Evolutionary conservation across 176 grass and related monocot species (phyloP), one percentile per base, ranked within the genome.

Genomic region (Aegilops sharonensis): DNA sequence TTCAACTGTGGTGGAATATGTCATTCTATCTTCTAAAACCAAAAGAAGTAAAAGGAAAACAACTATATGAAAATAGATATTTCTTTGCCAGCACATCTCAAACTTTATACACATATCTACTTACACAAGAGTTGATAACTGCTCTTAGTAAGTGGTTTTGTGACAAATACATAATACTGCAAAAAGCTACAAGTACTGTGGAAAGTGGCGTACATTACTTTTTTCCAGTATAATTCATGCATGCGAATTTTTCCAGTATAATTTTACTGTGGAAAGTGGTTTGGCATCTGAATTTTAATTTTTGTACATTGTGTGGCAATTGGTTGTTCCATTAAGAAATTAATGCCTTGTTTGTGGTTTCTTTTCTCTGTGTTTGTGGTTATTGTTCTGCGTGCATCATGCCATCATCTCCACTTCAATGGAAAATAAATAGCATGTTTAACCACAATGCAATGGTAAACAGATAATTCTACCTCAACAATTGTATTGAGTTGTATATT

Each of bases 371-470:
- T 60, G 23, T 62, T 56, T 80, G 39, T 94, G 75, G 56, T 84
- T 91, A 47, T 11, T 32, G 39, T 52, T 64, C 8, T 34, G 9
- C 17, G 25, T 39, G 54, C 59, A 60, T 72, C 50, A 54, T 54
- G 50, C 50, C 50, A 54, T 18, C 50, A 18, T 36, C 34, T 61
- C 43, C 25, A 75, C 40, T 81, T 42, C 57, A 52, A 50, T 54
- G 65, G 81, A 83, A 73, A 64, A 40, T 5, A 54, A 32, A 72
- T 56, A 60, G 18, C 34, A 74, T 74, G 11, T 78, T 32, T 11
- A 60, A 82, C 30, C 68, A 34, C 75, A 79, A 61, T 18, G 31
- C 56, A 56, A 90, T 83, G n/a, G 18, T 50, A 67, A 84, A 80
- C 15, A 66, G 8, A 14, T n/a, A 67, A 84, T 84, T n/a, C 20